phyloP scores from a whole-genome alignment of 352 stramenopile genomes.

The Globisporangium echinulatum region DNA sequence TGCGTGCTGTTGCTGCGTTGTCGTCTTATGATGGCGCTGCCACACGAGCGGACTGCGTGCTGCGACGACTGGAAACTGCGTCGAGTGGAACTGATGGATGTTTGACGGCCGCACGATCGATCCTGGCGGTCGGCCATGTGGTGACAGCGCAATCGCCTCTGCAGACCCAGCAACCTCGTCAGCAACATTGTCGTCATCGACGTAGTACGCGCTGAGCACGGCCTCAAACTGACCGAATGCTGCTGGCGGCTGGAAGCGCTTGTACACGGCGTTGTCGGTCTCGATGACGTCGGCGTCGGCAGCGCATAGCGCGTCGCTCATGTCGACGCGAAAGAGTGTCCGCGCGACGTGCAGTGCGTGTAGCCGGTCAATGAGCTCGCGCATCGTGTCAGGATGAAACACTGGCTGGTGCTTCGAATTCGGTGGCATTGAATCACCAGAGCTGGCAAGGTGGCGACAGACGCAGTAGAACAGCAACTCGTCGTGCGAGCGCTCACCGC shows the following conservation, averaged over 20 bases:
- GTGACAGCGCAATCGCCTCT: not conserved
- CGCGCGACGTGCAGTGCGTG: slow-evolving; percentile 38
- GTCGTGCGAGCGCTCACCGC: slow-evolving; percentile 33
- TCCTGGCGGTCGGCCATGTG: not conserved
- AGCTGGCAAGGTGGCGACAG: slow-evolving; percentile 28
- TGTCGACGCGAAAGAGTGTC: slow-evolving; percentile 43
- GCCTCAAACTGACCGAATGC: slow-evolving; percentile 44
- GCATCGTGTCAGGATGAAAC: slow-evolving; percentile 44
- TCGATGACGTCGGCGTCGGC: slow-evolving; percentile 40
- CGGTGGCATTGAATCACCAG: slow-evolving; percentile 9
- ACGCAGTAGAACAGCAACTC: slow-evolving; percentile 62
- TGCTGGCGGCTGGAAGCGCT: slow-evolving; percentile 38
- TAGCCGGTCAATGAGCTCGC: slow-evolving; percentile 42
- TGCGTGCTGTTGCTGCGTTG: not conserved
- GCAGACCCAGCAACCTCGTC: too few relatives aligned
- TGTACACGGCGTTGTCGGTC: slow-evolving; percentile 49
- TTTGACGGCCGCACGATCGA: slow-evolving; percentile 38
- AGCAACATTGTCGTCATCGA: not conserved
- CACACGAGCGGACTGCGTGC: slow-evolving; percentile 41
- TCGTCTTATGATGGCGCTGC: slow-evolving; percentile 12
- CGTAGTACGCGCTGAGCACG: slow-evolving; percentile 38
- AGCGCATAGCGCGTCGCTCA: slow-evolving; percentile 27
- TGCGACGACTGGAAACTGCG: slow-evolving; percentile 38
- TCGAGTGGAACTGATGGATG: slow-evolving; percentile 53
- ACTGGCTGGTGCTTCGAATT: slow-evolving; percentile 25